Percentiles rank a stretch among this genome's conserved stretches.
Conservation (phyloP, 768 basidiomycete genomes). For the Coprinellus micaceus region DNA sequence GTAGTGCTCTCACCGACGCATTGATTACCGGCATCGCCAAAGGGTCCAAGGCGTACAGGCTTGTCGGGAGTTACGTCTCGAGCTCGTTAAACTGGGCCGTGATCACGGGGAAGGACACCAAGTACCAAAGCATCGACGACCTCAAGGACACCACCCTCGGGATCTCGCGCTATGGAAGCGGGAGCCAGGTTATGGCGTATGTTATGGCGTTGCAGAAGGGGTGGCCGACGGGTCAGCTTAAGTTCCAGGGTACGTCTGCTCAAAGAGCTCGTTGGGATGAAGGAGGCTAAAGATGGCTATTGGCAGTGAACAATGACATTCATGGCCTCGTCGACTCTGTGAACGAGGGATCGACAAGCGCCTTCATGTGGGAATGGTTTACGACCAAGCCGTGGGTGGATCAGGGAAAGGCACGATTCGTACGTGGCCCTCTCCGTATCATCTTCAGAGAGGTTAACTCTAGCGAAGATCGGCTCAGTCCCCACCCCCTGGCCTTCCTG, state of each 20-base stretch:
- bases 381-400: slow-evolving; percentile 71
- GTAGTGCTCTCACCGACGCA: slow-evolving; percentile 80
- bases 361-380: slow-evolving; percentile 97
- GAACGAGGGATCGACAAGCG: slow-evolving; percentile 83
- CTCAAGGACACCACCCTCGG: slow-evolving; percentile 81
- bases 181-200: slow-evolving; percentile 92
- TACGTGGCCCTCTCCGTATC: slow-evolving; percentile 36
- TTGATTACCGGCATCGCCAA: slow-evolving; percentile 92
- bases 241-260: slow-evolving; percentile 59
- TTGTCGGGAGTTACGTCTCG: slow-evolving; percentile 88
- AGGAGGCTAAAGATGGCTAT: neutral
- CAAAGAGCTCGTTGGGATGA: neutral
- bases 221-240: slow-evolving; percentile 62
- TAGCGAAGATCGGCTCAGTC: slow-evolving; percentile 68
- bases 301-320: slow-evolving; percentile 75
- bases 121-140: slow-evolving; percentile 67
- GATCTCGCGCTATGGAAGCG: slow-evolving; percentile 86
- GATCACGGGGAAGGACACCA: slow-evolving; percentile 75
- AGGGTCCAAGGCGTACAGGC: slow-evolving; percentile 81
- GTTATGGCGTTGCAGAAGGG: slow-evolving; percentile 89
- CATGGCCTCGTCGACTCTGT: slow-evolving; percentile 80
- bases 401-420: slow-evolving; percentile 76
- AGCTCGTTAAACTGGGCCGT: slow-evolving; percentile 94
- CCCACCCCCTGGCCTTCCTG: slow-evolving; percentile 97
- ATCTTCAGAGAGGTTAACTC: neutral